Evolutionary conservation across 495 filamentous ascomycete species (phyloP).

Genomic region (Friedmanniomyces simplex): DNA sequence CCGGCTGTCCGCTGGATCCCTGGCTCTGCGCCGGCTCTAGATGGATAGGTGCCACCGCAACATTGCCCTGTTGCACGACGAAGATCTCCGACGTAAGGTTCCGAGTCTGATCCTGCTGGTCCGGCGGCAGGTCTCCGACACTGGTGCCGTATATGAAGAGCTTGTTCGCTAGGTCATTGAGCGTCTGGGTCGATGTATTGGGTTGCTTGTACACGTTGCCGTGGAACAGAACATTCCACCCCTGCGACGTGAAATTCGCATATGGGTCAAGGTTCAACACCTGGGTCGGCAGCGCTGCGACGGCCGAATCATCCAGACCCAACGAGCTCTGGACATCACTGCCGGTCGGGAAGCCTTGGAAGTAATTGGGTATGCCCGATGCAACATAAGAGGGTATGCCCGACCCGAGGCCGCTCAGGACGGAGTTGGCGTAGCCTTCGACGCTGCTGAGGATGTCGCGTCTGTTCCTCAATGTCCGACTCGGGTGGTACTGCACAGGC

Average conservation of each 20-base stretch:
- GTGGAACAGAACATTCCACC: constrained; percentile 67
- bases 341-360: constrained; percentile 57
- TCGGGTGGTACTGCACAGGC: constrained; percentile 31
- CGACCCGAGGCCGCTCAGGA: constrained; percentile 36
- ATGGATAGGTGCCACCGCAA: constrained; percentile 49
- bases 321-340: constrained; percentile 47
- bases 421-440: constrained; percentile 34
- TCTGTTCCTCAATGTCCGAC: constrained; percentile 31
- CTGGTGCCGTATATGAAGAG: constrained; percentile 53
- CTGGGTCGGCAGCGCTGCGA: constrained; percentile 53
- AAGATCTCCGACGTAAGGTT: constrained; percentile 64
- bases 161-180: constrained; percentile 56
- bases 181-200: constrained; percentile 47
- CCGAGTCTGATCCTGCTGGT: constrained; percentile 54
- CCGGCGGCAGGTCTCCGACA: constrained; percentile 46
- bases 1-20: constrained; percentile 40
- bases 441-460: constrained; percentile 41
- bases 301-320: constrained; percentile 44
- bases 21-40: constrained; percentile 44
- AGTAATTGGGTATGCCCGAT: constrained; percentile 54
- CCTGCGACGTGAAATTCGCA: constrained; percentile 65
- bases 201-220: constrained; percentile 73
- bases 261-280: constrained; percentile 68
- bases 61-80: constrained; percentile 55
- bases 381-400: constrained; percentile 51